A percentile compares a stretch with the other conserved stretches of the same genome.
These are phyloP conservation scores for Claviceps humidiphila DNA, from an alignment of 2,329 filamentous ascomycete species.

Conservation along the genomic window DNA sequence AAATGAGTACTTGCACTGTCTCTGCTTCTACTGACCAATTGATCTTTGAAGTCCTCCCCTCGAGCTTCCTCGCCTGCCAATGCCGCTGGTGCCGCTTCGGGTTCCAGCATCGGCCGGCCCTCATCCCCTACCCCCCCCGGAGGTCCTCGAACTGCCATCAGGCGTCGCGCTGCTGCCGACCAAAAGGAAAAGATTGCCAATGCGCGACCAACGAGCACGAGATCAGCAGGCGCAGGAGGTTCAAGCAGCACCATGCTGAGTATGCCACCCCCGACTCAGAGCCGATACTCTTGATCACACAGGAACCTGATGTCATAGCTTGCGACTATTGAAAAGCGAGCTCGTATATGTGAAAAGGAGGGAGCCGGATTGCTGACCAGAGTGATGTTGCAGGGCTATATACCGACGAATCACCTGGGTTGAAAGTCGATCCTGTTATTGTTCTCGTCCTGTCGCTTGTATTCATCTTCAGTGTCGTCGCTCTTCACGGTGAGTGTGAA, in stretches of 20 bases:
- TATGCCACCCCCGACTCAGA: constrained; percentile 44
- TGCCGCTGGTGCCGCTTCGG: constrained; percentile 45
- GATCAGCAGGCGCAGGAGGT: constrained; percentile 85
- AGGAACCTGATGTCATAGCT: background rate
- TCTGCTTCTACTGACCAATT: background rate
- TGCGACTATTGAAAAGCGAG: background rate
- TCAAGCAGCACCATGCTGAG: constrained; percentile 98
- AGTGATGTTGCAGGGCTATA: constrained; percentile 56
- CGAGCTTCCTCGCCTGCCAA: constrained; percentile 46
- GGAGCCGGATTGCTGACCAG: constrained; percentile 7
- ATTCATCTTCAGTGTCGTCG: constrained; percentile 98
- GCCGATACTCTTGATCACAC: too few relatives aligned
- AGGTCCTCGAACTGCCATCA: constrained; percentile 87
- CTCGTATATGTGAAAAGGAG: background rate
- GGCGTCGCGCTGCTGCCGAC: constrained; percentile 88
- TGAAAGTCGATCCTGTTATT: constrained; percentile 96
- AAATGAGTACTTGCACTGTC: background rate
- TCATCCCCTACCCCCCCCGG: constrained; percentile 83
- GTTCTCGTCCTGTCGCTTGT: constrained; percentile 92
- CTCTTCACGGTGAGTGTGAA: constrained; percentile 47
- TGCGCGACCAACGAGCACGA: constrained; percentile 80
- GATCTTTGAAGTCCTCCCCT: constrained; percentile 37
- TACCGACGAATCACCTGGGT: constrained; percentile 92
- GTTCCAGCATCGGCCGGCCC: constrained; percentile 60
- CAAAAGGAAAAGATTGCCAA: constrained; percentile 96